Evolutionary conservation across 176 grass and related monocot species (phyloP).

Genomic region (Tillandsia leiboldiana): DNA sequence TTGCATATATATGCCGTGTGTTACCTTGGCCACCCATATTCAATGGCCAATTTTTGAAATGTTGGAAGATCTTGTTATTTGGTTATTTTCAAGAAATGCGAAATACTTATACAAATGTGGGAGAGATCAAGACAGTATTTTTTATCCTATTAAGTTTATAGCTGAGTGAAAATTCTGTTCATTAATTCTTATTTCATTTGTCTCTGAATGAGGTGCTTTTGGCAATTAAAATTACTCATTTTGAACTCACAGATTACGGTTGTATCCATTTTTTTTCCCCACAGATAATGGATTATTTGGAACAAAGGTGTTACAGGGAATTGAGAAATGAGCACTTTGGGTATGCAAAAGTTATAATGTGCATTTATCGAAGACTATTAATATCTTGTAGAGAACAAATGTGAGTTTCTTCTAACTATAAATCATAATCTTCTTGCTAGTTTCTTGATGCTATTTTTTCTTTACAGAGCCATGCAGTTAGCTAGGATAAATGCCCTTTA

Average conservation of each 20-base stretch:
- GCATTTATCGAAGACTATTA: constrained; percentile 83
- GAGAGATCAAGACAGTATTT: not conserved
- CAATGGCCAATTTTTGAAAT: too few relatives aligned
- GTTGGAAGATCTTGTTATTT: too few relatives aligned
- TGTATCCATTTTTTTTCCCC: not conserved
- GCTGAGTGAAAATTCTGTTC: not conserved
- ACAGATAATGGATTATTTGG: constrained; percentile 85
- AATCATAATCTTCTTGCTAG: not conserved
- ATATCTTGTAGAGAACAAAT: constrained; percentile 92
- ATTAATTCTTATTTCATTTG: not conserved
- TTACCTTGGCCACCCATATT: too few relatives aligned
- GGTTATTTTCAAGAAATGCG: too few relatives aligned
- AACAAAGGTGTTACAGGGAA: constrained; percentile 93
- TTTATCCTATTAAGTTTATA: not conserved
- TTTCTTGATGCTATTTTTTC: not conserved
- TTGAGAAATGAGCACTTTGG: constrained; percentile 76
- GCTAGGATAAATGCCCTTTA: not conserved
- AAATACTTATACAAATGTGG: too few relatives aligned
- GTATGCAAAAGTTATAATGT: constrained; percentile 76
- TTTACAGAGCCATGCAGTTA: not conserved
- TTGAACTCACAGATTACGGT: not conserved
- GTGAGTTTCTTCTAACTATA: constrained; percentile 37
- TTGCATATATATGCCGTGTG: too few relatives aligned
- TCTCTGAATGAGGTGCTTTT: not conserved
- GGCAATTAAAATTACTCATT: not conserved